Evolutionary conservation across 192 early-diverging fungal species (phyloP), one percentile per base, ranked within the genome.

Genomic region (Linderina pennispora): DNA sequence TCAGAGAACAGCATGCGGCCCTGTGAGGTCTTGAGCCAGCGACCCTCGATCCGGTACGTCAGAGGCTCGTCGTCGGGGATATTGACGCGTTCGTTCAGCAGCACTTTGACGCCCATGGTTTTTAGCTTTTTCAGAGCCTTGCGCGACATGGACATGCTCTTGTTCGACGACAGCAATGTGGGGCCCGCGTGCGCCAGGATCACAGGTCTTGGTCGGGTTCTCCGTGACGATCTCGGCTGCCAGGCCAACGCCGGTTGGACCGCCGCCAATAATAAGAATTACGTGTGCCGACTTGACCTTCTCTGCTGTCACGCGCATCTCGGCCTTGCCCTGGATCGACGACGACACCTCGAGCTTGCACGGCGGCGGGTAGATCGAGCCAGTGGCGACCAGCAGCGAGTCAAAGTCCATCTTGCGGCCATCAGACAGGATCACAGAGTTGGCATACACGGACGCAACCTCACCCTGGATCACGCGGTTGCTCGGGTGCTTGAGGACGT

Each of bases 211-310:
- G 31, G 54, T 38, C 3, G 65, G 65, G 26, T 65, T 69, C 35
- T 48, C 65, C 1, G 73, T 65, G 7, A 61, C 61, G 19, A 75
- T 75, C 58, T 93, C 91, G 1, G 76, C 84, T 6, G 88, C 86
- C 48, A 89, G 44, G 46, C 91, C 91, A 25, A 88, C 58, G 24
- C 86, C 91, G 8, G 83, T 80, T 11, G 84, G 81, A 15, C 88
- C 88, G 18, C 80, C 88, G 31, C 88, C 88, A 28, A 84, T 79
- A 8, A 91, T 58, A 11, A 89, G 31, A 16, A 86, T 65, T 20
- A 74, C 76, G 34, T 77, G 65, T 8, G 83, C 71, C 21, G 63
- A 43, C 16, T 57, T 58, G 45, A 90, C 81, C 47, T 78, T 68
- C 13, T 74, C 61, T 24, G 53, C 58, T 32, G 53, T 65, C 34